phyloP scores from a whole-genome alignment of 2,329 filamentous ascomycete species.

The Cladobotryum protrusum region DNA sequence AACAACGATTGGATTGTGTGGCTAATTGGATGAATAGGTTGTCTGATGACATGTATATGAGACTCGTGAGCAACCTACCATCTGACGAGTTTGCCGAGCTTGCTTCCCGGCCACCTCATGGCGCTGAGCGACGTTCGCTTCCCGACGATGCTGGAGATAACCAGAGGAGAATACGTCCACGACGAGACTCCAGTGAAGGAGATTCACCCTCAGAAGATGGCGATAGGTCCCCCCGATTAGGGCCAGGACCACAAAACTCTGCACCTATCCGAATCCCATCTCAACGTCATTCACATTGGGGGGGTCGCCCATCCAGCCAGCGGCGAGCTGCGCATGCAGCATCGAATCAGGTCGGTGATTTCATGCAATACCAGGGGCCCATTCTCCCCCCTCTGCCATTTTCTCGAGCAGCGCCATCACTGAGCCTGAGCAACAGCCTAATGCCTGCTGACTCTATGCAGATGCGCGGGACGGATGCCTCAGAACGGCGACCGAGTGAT shows the following conservation, averaged over 20 bases:
- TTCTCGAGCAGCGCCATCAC: too few relatives aligned
- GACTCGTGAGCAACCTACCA: constrained; percentile 12
- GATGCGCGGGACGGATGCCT: neutral
- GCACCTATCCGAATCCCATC: constrained; percentile 6
- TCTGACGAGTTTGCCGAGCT: constrained; percentile 14
- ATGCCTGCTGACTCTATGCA: neutral
- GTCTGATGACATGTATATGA: constrained; percentile 18
- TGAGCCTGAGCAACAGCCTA: too few relatives aligned
- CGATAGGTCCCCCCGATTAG: neutral
- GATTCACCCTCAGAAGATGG: neutral
- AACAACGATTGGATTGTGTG: too few relatives aligned
- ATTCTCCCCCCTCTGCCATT: too few relatives aligned
- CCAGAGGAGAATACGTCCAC: constrained; percentile 24
- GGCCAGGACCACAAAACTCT: neutral
- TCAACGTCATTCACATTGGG: constrained; percentile 1
- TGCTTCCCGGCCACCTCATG: constrained; percentile 11
- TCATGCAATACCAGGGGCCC: neutral
- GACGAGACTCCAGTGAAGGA: constrained; percentile 14
- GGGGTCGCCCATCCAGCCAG: neutral
- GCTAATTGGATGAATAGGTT: constrained; percentile 2
- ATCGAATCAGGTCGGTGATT: neutral
- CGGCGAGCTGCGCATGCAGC: constrained; percentile 1
- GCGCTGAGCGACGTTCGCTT: constrained; percentile 21
- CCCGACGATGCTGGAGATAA: constrained; percentile 22
- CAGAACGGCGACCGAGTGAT: too few relatives aligned